Evolutionary conservation across 2,329 filamentous ascomycete genomes (phyloP).

Genomic region (Thelonectria olida): DNA sequence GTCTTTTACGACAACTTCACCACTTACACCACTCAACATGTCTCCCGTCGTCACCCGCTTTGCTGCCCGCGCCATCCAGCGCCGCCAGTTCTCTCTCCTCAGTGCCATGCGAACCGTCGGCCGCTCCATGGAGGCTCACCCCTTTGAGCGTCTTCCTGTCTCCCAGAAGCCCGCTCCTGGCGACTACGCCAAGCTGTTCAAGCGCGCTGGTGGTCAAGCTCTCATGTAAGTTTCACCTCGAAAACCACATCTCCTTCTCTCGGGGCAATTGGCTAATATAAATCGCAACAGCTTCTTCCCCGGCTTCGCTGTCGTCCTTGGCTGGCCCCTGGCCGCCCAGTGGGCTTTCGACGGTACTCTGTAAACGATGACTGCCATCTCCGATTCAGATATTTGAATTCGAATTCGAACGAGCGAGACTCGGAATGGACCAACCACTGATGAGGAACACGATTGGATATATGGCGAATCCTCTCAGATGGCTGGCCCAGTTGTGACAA

Average conservation of each 20-base stretch:
- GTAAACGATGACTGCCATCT: slow-evolving; percentile 26
- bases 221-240: slow-evolving; percentile 42
- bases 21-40: slow-evolving; percentile 39
- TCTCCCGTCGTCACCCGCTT: slow-evolving; percentile 41
- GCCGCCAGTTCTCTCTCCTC: slow-evolving; percentile 48
- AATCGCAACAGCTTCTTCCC: slow-evolving; percentile 45
- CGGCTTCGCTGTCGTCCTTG: slow-evolving; percentile 44
- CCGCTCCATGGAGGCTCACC: slow-evolving; percentile 48
- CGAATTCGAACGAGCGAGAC: slow-evolving; percentile 29
- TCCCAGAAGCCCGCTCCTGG: slow-evolving; percentile 39
- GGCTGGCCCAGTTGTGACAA: slow-evolving; percentile 26
- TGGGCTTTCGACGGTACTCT: slow-evolving; percentile 45
- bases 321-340: slow-evolving; percentile 46
- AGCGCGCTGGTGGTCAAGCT: slow-evolving; percentile 44
- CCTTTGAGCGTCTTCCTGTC: slow-evolving; percentile 46
- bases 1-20: slow-evolving; percentile 18
- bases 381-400: slow-evolving; percentile 19
- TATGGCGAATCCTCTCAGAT: slow-evolving; percentile 15
- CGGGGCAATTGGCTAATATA: slow-evolving; percentile 20
- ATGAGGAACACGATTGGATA: slow-evolving; percentile 15
- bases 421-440: slow-evolving; percentile 20
- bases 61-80: slow-evolving; percentile 40
- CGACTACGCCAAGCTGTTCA: slow-evolving; percentile 45
- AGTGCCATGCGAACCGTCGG: slow-evolving; percentile 44
- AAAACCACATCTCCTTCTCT: neutral